Evolutionary conservation across 2,329 filamentous ascomycete species (phyloP).

Genomic region (Stylonectria norvegica): DNA sequence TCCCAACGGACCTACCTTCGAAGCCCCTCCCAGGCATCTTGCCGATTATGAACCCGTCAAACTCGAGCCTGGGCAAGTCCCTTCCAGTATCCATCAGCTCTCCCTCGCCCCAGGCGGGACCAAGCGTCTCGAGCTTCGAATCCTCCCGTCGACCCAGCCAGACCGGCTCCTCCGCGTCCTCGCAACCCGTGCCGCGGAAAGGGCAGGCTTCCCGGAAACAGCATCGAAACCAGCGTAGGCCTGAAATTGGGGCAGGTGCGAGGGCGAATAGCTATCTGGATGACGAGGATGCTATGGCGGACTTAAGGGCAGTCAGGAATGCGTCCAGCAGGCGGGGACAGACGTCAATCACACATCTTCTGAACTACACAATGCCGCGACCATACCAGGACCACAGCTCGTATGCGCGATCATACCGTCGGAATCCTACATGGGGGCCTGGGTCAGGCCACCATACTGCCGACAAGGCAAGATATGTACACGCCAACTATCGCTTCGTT

Average conservation of each 20-base stretch:
- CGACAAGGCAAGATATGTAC: slow-evolving; percentile 87
- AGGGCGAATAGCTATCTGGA: slow-evolving; percentile 44
- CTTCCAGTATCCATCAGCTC: slow-evolving; percentile 43
- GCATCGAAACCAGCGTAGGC: slow-evolving; percentile 77
- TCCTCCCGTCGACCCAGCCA: slow-evolving; percentile 46
- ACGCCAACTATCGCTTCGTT: slow-evolving; percentile 97
- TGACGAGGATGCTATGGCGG: slow-evolving; percentile 84
- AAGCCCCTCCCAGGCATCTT: background rate
- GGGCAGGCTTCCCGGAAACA: slow-evolving; percentile 74
- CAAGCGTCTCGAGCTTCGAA: slow-evolving; percentile 48
- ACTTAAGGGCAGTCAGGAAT: slow-evolving; percentile 61
- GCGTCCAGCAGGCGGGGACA: slow-evolving; percentile 76
- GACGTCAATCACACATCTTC: slow-evolving; percentile 93
- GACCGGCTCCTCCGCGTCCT: slow-evolving; percentile 28
- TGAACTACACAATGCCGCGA: slow-evolving; percentile 83
- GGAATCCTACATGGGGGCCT: slow-evolving; percentile 76
- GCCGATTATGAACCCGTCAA: slow-evolving; percentile 34
- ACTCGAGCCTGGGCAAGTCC: slow-evolving; percentile 47
- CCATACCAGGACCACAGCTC: slow-evolving; percentile 58
- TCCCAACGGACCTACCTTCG: slow-evolving; percentile 4
- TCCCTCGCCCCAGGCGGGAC: slow-evolving; percentile 38
- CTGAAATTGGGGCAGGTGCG: slow-evolving; percentile 46
- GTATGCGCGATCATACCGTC: slow-evolving; percentile 56
- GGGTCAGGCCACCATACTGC: slow-evolving; percentile 86
- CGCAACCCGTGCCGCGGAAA: slow-evolving; percentile 60